Conservation (phyloP, 2,329 filamentous ascomycete genomes). For the Teratosphaeria pseudoeucalypti region DNA sequence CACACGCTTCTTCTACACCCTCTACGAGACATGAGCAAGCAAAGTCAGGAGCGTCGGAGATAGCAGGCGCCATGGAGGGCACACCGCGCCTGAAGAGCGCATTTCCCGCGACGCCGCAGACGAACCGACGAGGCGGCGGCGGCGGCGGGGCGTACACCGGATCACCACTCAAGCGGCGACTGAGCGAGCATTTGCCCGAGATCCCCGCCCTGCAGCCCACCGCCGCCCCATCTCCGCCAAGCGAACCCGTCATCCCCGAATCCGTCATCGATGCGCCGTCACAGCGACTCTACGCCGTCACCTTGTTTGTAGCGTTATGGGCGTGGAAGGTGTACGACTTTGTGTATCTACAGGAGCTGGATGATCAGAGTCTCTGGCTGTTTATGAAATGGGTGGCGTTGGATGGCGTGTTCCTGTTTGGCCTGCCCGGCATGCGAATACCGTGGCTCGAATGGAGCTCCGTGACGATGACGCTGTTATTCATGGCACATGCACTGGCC, state of each 20-base stretch:
- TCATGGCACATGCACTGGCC: conserved; percentile 58
- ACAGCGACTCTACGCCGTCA: conserved; percentile 77
- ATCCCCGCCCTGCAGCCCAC: conserved; percentile 16
- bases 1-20: not conserved
- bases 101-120: conserved; percentile 63
- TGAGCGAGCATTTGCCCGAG: conserved; percentile 9
- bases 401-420: conserved; percentile 79
- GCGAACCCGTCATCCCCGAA: conserved; percentile 65
- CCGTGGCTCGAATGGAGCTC: conserved; percentile 93
- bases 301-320: conserved; percentile 65
- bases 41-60: not conserved
- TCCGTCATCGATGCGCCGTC: conserved; percentile 78
- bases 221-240: conserved; percentile 8
- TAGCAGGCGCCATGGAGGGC: conserved; percentile 51
- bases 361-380: conserved; percentile 75
- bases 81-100: conserved; percentile 76
- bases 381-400: conserved; percentile 91
- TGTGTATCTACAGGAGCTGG: conserved; percentile 64
- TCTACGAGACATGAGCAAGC: not conserved
- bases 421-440: conserved; percentile 76
- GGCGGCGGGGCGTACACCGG: conserved; percentile 1
- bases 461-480: conserved; percentile 58
- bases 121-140: conserved; percentile 1
- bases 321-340: conserved; percentile 86
- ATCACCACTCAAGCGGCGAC: conserved; percentile 1